phyloP scores from a whole-genome alignment of 768 basidiomycete species.

The Fibroporia radiculosa region DNA sequence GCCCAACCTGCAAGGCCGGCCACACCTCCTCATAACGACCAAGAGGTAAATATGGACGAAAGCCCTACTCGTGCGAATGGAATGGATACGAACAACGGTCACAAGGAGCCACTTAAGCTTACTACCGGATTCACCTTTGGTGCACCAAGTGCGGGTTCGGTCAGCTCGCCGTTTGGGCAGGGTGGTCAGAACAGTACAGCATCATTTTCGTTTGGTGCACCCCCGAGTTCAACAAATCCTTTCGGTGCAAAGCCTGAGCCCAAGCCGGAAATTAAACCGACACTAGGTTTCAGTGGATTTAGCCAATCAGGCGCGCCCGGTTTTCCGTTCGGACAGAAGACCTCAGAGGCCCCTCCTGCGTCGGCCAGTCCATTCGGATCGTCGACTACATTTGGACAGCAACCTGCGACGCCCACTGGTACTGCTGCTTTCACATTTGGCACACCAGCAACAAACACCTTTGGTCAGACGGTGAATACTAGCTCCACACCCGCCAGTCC shows the following conservation, averaged over 20 bases:
- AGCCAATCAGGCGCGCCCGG: conserved; percentile 34
- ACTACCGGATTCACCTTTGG: conserved; percentile 35
- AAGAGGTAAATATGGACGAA: conserved; percentile 76
- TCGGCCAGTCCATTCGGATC: conserved; percentile 22
- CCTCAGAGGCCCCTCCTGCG: conserved; percentile 9
- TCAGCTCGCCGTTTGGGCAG: conserved; percentile 30
- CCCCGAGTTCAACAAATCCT: conserved; percentile 29
- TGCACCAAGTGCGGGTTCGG: conserved; percentile 22
- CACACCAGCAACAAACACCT: conserved; percentile 14
- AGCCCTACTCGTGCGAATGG: conserved; percentile 57
- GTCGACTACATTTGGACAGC: conserved; percentile 38
- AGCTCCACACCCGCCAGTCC: conserved; percentile 19
- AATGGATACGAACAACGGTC: conserved; percentile 32
- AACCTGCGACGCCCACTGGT: conserved; percentile 18
- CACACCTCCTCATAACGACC: conserved; percentile 60
- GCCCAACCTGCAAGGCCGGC: conserved; percentile 37
- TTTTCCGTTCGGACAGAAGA: conserved; percentile 41
- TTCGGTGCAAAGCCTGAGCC: conserved; percentile 38
- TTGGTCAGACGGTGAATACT: conserved; percentile 18
- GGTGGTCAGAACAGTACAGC: conserved; percentile 12
- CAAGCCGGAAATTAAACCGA: conserved; percentile 37
- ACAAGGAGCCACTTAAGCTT: conserved; percentile 10
- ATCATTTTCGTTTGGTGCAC: conserved; percentile 13
- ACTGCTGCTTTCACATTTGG: conserved; percentile 20
- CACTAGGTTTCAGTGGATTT: conserved; percentile 34